These are phyloP conservation scores for Auricularia sp. DNA, from an alignment of 768 basidiomycete genomes.

Conservation along the genomic window DNA sequence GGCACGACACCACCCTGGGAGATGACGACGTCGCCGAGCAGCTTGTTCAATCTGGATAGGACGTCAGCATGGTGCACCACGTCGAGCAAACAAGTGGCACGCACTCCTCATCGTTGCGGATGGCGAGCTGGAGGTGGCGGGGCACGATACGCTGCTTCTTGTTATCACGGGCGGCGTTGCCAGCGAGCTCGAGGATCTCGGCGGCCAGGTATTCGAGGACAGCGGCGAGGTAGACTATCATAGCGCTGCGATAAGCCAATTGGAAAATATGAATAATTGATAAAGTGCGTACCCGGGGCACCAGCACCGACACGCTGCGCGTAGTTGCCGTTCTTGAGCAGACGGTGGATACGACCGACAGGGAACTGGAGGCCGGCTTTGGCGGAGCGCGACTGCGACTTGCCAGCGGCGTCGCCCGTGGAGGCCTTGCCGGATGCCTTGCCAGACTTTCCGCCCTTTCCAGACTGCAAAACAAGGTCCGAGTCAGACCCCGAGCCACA, in stretches of 20 bases:
- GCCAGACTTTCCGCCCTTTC: slow-evolving; percentile 44
- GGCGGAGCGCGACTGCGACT: slow-evolving; percentile 58
- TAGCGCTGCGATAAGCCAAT: slow-evolving; percentile 2
- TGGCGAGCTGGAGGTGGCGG: slow-evolving; percentile 65
- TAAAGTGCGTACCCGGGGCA: slow-evolving; percentile 42
- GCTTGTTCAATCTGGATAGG: slow-evolving; percentile 39
- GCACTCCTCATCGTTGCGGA: slow-evolving; percentile 67
- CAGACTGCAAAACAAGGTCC: slow-evolving; percentile 29
- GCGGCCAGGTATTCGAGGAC: slow-evolving; percentile 83
- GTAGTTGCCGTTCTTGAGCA: slow-evolving; percentile 65
- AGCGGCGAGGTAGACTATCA: slow-evolving; percentile 67
- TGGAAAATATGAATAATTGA: background rate
- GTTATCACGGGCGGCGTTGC: slow-evolving; percentile 69
- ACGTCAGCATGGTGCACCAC: background rate
- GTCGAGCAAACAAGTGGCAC: slow-evolving; percentile 11
- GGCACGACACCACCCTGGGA: slow-evolving; percentile 68
- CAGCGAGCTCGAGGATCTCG: slow-evolving; percentile 80
- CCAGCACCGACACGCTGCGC: slow-evolving; percentile 60
- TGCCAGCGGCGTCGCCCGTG: slow-evolving; percentile 25
- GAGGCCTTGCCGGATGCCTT: slow-evolving; percentile 23
- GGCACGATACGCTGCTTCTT: slow-evolving; percentile 79
- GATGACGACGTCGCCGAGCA: slow-evolving; percentile 56
- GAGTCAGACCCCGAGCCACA: background rate
- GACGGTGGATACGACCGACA: slow-evolving; percentile 74
- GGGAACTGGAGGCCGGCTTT: slow-evolving; percentile 64